Evolutionary conservation across 2,329 filamentous ascomycete genomes (phyloP), one percentile per base, ranked within the genome.

Genomic region (Ascochyta koolunga): DNA sequence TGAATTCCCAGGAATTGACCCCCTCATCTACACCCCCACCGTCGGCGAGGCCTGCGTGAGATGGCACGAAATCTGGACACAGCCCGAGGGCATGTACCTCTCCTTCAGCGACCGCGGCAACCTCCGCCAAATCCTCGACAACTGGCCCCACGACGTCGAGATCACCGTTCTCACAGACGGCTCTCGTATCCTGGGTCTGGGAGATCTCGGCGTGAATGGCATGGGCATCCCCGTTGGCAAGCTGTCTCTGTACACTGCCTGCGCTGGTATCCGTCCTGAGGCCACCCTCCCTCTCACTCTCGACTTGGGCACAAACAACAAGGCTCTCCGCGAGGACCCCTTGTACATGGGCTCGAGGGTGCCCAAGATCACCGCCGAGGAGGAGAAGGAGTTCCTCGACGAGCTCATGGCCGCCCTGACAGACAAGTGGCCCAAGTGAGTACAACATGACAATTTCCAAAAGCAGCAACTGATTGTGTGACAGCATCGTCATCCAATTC

Each of bases 161-260:
- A 99, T 99, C 72, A 96, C 92, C 71, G 93, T 96, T 73, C 88
- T 99, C 66, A 98, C 95, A 15, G 95, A 99, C 75, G 95, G 95
- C 58, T 97, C 93, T 42, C 89, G 95, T 63, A 97, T 88, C 76
- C 87, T 93, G 54, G 93, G 95, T 70, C 86, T 99, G 32, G 95
- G 95, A 66, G 95, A 99, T 77, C 85, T 98, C 52, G 95, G 95
- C 65, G 88, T 99, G 64, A 97, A 97, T 77, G 95, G 95, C 70
- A 96, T 98, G 81, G 95, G 95, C 64, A 99, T 99, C 77, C 92
- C 95, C 58, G 93, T 99, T 65, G 95, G 95, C 72, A 99, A 99
- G 81, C 84, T 98, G 58, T 87, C 93, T 60, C 85, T 99, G 47
- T 99, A 99, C 83, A 96, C 91, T 54, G 92, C 89, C 39, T 96